Percentiles rank a stretch among this genome's conserved stretches.
Conservation (phyloP, 495 filamentous ascomycete genomes). For the Hypoxylon subgilvum region DNA sequence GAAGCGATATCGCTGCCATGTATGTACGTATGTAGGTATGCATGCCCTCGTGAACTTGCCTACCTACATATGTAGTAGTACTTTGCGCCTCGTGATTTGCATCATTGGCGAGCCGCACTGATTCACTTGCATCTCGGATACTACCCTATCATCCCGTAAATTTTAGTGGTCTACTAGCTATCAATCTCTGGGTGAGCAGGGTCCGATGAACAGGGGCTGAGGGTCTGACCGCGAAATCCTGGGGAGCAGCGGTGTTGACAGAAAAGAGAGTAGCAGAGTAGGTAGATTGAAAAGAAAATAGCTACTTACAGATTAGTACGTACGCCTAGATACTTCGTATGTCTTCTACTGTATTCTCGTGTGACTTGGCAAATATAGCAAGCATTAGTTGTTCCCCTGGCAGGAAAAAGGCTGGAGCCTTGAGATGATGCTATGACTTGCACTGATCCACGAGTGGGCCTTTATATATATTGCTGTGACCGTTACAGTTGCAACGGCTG, state of each 20-base stretch:
- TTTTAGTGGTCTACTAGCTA: too few relatives aligned
- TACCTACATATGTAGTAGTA: too few relatives aligned
- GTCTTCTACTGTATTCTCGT: too few relatives aligned
- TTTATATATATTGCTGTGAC: constrained; percentile 6
- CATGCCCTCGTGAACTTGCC: too few relatives aligned
- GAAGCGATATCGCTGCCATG: too few relatives aligned
- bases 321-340: neutral
- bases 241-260: neutral
- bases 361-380: too few relatives aligned
- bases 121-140: constrained; percentile 11
- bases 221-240: neutral
- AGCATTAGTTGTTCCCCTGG: constrained; percentile 17
- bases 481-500: too few relatives aligned
- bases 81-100: constrained; percentile 17
- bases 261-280: neutral
- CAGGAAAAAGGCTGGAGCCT: too few relatives aligned
- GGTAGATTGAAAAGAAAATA: neutral
- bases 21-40: too few relatives aligned
- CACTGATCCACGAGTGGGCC: constrained; percentile 1
- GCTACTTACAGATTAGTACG: too few relatives aligned
- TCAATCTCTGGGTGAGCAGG: too few relatives aligned
- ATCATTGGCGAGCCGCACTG: constrained; percentile 13
- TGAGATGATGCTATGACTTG: constrained; percentile 8
- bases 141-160: constrained; percentile 8
- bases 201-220: constrained; percentile 9